These are phyloP conservation scores for Candida sp. DNA, from an alignment of 1,139 yeast genomes.

Conservation along the genomic window DNA sequence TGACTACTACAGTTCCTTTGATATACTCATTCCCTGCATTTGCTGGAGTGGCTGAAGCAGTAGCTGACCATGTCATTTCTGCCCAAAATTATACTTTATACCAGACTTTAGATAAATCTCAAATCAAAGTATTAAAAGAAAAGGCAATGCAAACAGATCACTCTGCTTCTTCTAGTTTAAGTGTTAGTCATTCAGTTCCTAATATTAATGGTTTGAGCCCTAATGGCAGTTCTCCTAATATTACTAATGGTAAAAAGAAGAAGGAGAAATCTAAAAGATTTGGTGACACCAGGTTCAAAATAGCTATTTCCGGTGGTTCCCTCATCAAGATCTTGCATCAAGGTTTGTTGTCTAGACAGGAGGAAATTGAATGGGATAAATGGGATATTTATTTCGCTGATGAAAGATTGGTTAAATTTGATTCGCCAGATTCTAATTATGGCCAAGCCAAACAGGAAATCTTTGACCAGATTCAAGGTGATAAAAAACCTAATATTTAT, in stretches of 20 bases:
- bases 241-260: slow-evolving; percentile 11
- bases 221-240: slow-evolving; percentile 7
- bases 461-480: slow-evolving; percentile 61
- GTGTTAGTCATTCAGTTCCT: slow-evolving; percentile 1
- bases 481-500: slow-evolving; percentile 64
- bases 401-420: slow-evolving; percentile 91
- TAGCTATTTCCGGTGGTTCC: slow-evolving; percentile 93
- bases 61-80: slow-evolving; percentile 81
- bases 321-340: slow-evolving; percentile 80
- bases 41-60: slow-evolving; percentile 90
- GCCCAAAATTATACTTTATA: slow-evolving; percentile 73
- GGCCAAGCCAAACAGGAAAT: slow-evolving; percentile 84
- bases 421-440: slow-evolving; percentile 79
- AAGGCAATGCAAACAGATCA: slow-evolving; percentile 7
- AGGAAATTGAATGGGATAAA: slow-evolving; percentile 82
- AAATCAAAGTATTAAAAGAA: slow-evolving; percentile 26
- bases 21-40: slow-evolving; percentile 89
- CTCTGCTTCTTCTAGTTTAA: slow-evolving; percentile 3
- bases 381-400: slow-evolving; percentile 99
- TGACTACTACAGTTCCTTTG: slow-evolving; percentile 93
- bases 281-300: slow-evolving; percentile 69
- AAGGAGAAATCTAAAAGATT: slow-evolving; percentile 45
- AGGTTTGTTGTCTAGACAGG: slow-evolving; percentile 68
- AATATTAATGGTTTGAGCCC: slow-evolving; percentile 5
- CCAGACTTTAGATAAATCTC: slow-evolving; percentile 40